phyloP scores from a whole-genome alignment of 192 early-diverging fungal genomes.

The Lunasporangiospora selenospora region DNA sequence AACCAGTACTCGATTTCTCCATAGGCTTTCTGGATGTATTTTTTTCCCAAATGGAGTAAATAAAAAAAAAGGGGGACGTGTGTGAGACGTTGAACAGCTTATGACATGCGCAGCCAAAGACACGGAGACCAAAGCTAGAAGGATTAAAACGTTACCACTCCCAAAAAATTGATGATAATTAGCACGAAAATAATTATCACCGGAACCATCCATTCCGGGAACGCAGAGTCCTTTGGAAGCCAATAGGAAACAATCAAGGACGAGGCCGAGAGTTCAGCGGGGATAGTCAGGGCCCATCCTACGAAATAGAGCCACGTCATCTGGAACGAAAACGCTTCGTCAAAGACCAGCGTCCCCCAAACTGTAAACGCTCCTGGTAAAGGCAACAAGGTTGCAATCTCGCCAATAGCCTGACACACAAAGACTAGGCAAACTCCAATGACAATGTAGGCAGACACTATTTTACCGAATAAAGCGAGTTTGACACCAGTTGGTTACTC shows the following conservation, averaged over 20 bases:
- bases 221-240: constrained; percentile 35
- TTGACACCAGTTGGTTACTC: not conserved
- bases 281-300: constrained; percentile 65
- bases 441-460: constrained; percentile 33
- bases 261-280: constrained; percentile 79
- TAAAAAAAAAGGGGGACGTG: constrained; percentile 46
- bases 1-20: constrained; percentile 90
- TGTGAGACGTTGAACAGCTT: not conserved
- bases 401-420: constrained; percentile 65
- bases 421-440: constrained; percentile 37
- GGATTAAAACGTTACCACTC: constrained; percentile 66
- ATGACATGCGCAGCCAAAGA: constrained; percentile 30
- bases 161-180: constrained; percentile 70
- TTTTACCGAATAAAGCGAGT: not conserved
- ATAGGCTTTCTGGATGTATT: constrained; percentile 63
- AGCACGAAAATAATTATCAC: constrained; percentile 63
- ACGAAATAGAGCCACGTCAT: constrained; percentile 42
- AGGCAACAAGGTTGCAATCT: constrained; percentile 85
- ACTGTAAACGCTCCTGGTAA: constrained; percentile 78
- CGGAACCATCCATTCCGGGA: constrained; percentile 44
- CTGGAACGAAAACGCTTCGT: constrained; percentile 72
- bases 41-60: too few species aligned
- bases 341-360: constrained; percentile 76
- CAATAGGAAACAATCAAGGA: constrained; percentile 79
- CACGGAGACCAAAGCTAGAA: constrained; percentile 7